A percentile compares a stretch with the other conserved stretches of the same genome.
phyloP scores from a whole-genome alignment of 208 protist genomes.

The Borovskyia barvae region DNA sequence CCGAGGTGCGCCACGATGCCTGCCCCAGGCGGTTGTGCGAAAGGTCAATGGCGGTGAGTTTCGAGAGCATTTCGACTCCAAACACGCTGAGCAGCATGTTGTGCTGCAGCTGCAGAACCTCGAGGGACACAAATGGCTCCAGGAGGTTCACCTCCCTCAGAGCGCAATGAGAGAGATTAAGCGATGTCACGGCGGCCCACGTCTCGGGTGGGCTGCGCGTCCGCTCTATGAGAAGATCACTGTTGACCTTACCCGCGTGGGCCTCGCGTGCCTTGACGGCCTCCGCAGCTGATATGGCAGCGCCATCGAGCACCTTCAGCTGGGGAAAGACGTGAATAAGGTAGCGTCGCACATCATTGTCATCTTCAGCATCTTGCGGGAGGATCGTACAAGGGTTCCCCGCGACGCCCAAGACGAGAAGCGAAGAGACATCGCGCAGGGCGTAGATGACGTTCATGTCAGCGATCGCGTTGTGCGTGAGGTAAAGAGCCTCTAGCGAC shows the following conservation, averaged over 20 bases:
- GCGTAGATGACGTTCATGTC: conserved; percentile 71
- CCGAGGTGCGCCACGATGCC: conserved; percentile 12
- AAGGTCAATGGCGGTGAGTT: conserved; percentile 77
- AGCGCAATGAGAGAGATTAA: conserved; percentile 80
- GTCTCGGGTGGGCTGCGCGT: conserved; percentile 20
- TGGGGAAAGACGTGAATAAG: conserved; percentile 89
- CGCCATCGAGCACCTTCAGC: conserved; percentile 91
- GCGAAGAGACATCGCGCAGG: conserved; percentile 66
- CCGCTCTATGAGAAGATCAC: conserved; percentile 70
- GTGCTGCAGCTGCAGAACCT: conserved; percentile 78
- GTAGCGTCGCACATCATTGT: conserved; percentile 61
- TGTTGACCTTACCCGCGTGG: conserved; percentile 81
- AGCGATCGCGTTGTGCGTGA: conserved; percentile 79
- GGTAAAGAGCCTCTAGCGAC: conserved; percentile 81
- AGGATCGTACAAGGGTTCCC: conserved; percentile 70
- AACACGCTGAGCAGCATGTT: conserved; percentile 62
- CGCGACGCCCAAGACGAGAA: conserved; percentile 90
- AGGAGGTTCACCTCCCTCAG: conserved; percentile 71
- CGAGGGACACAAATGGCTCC: conserved; percentile 56
- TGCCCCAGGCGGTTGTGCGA: conserved; percentile 72
- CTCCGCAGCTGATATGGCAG: conserved; percentile 58
- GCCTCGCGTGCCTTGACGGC: conserved; percentile 51
- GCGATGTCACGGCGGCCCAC: conserved; percentile 47
- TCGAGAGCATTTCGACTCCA: conserved; percentile 44
- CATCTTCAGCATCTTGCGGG: background rate